Evolutionary conservation across 2,329 filamentous ascomycete species (phyloP), one percentile per base, ranked within the genome.

Genomic region (Spiromastix sp.): DNA sequence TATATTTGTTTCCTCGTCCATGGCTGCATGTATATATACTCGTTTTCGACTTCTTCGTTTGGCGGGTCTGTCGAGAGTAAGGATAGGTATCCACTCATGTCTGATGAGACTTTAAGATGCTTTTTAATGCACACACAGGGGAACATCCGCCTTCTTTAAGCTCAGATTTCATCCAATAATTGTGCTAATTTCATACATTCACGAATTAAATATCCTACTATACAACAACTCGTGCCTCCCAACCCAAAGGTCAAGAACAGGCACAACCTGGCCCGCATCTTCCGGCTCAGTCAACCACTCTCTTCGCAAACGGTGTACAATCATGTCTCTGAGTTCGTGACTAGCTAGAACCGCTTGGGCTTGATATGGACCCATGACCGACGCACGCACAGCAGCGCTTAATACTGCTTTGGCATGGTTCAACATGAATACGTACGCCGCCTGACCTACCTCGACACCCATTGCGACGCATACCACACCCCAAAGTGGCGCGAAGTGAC

Each of bases 121-220:
- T n/a, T n/a, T n/a, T n/a, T n/a, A n/a, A n/a, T n/a, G n/a, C n/a
- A n/a, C n/a, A n/a, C n/a, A n/a, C n/a, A n/a, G n/a, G n/a, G n/a
- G n/a, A n/a, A n/a, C n/a, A n/a, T n/a, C n/a, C n/a, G n/a, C n/a
- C n/a, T n/a, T n/a, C n/a, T n/a, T n/a, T n/a, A n/a, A n/a, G n/a
- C n/a, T n/a, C n/a, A n/a, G n/a, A n/a, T n/a, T n/a, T n/a, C n/a
- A n/a, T n/a, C n/a, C n/a, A n/a, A n/a, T n/a, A n/a, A n/a, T n/a
- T n/a, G n/a, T n/a, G n/a, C n/a, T n/a, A n/a, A n/a, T n/a, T n/a
- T n/a, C n/a, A n/a, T n/a, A n/a, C 20, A 11, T n/a, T 60, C 48
- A 79, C 33, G 75, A 79, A 56, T 80, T 80, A 54, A 80, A 80
- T 38, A 80, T 79, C 41, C 76, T 63, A 48, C 73, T 77, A 53